Evolutionary conservation across 169 alveolate genomes (phyloP), one percentile per base, ranked within the genome.

Genomic region (Neospora caninum): DNA sequence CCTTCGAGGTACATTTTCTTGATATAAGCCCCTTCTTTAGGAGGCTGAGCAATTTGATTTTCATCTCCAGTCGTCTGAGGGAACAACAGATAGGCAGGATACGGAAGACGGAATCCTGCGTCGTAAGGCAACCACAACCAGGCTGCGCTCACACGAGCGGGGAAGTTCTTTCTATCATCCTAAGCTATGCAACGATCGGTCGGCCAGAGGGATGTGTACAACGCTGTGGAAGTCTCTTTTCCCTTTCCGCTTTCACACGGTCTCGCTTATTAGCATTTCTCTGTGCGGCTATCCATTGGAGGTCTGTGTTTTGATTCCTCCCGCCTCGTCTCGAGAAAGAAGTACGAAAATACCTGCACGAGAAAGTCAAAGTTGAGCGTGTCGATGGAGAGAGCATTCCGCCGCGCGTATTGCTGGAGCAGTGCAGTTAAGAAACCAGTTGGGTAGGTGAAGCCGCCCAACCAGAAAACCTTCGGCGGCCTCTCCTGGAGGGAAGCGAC

Each of bases 381-480:
- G 95, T 98, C 99, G 88, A 98, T 97, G 54, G 99, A 97, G 43
- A 97, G 96, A 83, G 97, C 95, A 45, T 95, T 95, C 80, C 96
- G 96, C 94, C 99, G 96, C 1, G 98, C 98, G 94, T 96, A 97
- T 93, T 97, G 97, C 95, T 98, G 98, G 38, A 98, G 96, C 80
- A 98, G 96, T 22, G 99, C 99, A 0, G 99, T 98, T 83, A 98
- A 97, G 97, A 98, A 98, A 80, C 99, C 99, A 54, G 99, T 98
- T 18, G 99, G 99, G 97, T 98, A 98, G 27, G 99, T 97, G 84
- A 98, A 97, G 43, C 99, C 99, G 2, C 99, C 98, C 89, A 98
- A 96, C 99, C 99, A 98, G 97, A 98, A 98, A 10, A 97, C 97
- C 88, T 95, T 95, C 13, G 99, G 99, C 67, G 97, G 95, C 70